Conservation (phyloP, 352 stramenopile genomes). For the Aphanomyces cochlioides region DNA sequence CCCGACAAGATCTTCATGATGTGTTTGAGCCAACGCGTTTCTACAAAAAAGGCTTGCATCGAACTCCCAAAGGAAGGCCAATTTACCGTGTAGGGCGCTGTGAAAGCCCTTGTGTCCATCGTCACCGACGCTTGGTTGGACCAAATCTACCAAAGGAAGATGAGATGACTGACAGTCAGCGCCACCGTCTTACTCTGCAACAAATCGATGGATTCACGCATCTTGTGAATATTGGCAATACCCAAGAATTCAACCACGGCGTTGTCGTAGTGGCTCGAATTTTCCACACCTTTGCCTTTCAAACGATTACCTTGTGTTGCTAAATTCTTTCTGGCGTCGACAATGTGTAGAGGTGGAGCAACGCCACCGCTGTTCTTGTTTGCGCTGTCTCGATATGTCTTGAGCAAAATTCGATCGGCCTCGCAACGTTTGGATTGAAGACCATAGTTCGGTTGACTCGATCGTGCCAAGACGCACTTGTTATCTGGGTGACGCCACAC, state of each 20-base stretch:
- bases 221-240: conserved; percentile 99
- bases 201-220: conserved; percentile 92
- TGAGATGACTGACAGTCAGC: conserved; percentile 35
- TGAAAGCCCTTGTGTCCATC: conserved; percentile 87
- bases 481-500: conserved; percentile 90
- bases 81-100: conserved; percentile 78
- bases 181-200: conserved; percentile 40
- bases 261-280: conserved; percentile 95
- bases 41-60: conserved; percentile 36
- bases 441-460: conserved; percentile 95
- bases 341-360: conserved; percentile 75
- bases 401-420: conserved; percentile 88
- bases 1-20: conserved; percentile 86
- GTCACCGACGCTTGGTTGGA: conserved; percentile 76
- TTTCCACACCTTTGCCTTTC: conserved; percentile 92
- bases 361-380: conserved; percentile 71
- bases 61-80: conserved; percentile 19
- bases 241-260: conserved; percentile 96
- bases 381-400: conserved; percentile 78
- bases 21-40: conserved; percentile 96
- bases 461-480: conserved; percentile 92
- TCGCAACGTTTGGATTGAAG: conserved; percentile 91
- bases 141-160: conserved; percentile 43
- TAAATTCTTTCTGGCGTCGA: conserved; percentile 78
- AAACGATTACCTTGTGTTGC: conserved; percentile 77